A percentile compares a stretch with the other conserved stretches of the same genome.
These are phyloP conservation scores for Rhodotorula toruloides DNA, from an alignment of 768 basidiomycete species.

Conservation along the genomic window DNA sequence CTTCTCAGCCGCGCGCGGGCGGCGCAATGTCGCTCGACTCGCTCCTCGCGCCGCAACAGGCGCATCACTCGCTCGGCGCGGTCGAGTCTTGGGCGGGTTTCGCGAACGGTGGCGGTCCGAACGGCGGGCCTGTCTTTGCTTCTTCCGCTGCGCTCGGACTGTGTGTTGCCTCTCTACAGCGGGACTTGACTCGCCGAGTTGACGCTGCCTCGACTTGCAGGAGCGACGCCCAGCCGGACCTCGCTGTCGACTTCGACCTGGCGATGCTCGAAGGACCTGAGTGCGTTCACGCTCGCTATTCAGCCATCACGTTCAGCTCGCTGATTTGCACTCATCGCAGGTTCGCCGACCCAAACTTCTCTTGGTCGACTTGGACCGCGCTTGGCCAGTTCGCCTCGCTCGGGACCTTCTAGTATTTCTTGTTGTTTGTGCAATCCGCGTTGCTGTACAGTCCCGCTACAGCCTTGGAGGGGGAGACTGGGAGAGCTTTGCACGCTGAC, in stretches of 20 bases:
- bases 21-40: neutral
- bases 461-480: too few relatives aligned
- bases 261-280: conserved; percentile 9
- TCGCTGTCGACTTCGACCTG: conserved; percentile 4
- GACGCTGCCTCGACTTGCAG: too few relatives aligned
- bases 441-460: too few relatives aligned
- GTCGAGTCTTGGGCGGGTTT: neutral
- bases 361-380: neutral
- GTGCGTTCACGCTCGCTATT: neutral
- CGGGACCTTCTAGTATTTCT: too few relatives aligned
- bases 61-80: neutral
- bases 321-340: neutral
- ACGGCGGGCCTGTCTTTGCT: neutral
- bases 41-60: neutral
- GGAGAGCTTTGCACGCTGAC: too few relatives aligned
- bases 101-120: neutral
- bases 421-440: too few relatives aligned
- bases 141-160: neutral
- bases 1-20: neutral
- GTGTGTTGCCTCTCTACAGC: neutral
- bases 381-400: neutral
- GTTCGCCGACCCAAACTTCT: conserved; percentile 1
- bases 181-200: neutral
- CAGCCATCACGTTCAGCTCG: neutral
- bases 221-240: neutral